These are phyloP conservation scores for Aspergillus pseudoglaucus DNA, from an alignment of 2,329 filamentous ascomycete genomes.

Conservation along the genomic window DNA sequence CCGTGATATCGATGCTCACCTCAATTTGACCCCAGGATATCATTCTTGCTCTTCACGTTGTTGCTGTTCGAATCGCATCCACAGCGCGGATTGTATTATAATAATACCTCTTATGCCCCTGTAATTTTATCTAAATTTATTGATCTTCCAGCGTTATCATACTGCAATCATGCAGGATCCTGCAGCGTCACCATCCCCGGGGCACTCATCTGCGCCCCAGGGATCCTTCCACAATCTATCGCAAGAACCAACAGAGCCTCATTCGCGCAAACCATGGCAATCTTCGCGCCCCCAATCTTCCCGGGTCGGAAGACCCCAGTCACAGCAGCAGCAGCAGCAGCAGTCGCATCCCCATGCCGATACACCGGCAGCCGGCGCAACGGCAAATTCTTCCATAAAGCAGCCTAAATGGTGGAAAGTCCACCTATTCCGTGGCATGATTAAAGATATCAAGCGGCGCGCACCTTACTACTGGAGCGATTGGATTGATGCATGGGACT, in stretches of 20 bases:
- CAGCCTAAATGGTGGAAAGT: conserved; percentile 65
- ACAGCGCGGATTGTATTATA: too few relatives aligned
- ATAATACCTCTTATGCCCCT: too few relatives aligned
- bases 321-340: conserved; percentile 3
- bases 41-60: too few relatives aligned
- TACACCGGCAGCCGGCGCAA: conserved; percentile 5
- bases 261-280: conserved; percentile 21
- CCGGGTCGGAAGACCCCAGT: conserved; percentile 10
- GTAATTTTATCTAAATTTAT: too few relatives aligned
- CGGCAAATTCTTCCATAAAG: conserved; percentile 4
- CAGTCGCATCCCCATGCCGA: conserved; percentile 4
- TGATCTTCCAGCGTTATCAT: neutral
- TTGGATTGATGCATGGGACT: conserved; percentile 84
- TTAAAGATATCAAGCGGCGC: conserved; percentile 67
- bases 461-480: conserved; percentile 74
- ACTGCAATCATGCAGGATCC: conserved; percentile 6
- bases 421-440: conserved; percentile 69
- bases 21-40: too few relatives aligned
- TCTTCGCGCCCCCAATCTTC: conserved; percentile 15
- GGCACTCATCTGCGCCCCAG: conserved; percentile 18
- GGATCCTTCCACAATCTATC: conserved; percentile 19
- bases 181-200: conserved; percentile 8
- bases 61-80: too few relatives aligned
- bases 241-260: conserved; percentile 9
- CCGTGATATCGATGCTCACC: too few relatives aligned